Evolutionary conservation across 768 basidiomycete genomes (phyloP).

Genomic region (Macrocybe gigantea): DNA sequence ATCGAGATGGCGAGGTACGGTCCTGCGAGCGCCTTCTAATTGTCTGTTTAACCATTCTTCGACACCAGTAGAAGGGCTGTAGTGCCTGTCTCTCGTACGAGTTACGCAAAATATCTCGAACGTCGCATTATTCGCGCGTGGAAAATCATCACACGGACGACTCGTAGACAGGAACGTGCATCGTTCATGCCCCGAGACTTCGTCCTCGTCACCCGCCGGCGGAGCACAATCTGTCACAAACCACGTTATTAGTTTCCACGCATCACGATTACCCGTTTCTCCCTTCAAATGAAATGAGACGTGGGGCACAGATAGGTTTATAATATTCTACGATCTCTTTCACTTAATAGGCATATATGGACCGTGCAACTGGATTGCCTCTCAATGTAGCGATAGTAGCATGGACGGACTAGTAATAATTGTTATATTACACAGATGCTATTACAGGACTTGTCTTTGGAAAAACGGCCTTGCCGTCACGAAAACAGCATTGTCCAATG

Average conservation of each 20-base stretch:
- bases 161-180: constrained; percentile 44
- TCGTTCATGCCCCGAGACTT: constrained; percentile 57
- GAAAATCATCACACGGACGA: constrained; percentile 53
- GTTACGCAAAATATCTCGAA: constrained; percentile 43
- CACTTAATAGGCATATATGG: too few relatives aligned
- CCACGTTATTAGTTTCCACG: background rate
- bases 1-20: constrained; percentile 1
- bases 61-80: constrained; percentile 2
- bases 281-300: too few relatives aligned
- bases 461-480: too few relatives aligned
- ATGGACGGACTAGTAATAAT: too few relatives aligned
- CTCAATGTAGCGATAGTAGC: too few relatives aligned
- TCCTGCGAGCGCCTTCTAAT: background rate
- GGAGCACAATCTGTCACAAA: constrained; percentile 38
- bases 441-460: too few relatives aligned
- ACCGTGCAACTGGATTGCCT: too few relatives aligned
- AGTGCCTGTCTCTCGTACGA: constrained; percentile 6
- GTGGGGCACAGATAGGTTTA: too few relatives aligned
- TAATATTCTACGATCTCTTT: too few relatives aligned
- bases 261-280: too few relatives aligned
- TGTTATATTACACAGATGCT: too few relatives aligned
- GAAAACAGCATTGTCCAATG: too few relatives aligned
- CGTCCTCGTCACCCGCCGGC: constrained; percentile 54
- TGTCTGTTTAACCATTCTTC: background rate
- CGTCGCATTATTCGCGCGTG: constrained; percentile 55